Evolutionary conservation across 2,329 filamentous ascomycete species (phyloP).

Genomic region (Colletotrichum tropicale): DNA sequence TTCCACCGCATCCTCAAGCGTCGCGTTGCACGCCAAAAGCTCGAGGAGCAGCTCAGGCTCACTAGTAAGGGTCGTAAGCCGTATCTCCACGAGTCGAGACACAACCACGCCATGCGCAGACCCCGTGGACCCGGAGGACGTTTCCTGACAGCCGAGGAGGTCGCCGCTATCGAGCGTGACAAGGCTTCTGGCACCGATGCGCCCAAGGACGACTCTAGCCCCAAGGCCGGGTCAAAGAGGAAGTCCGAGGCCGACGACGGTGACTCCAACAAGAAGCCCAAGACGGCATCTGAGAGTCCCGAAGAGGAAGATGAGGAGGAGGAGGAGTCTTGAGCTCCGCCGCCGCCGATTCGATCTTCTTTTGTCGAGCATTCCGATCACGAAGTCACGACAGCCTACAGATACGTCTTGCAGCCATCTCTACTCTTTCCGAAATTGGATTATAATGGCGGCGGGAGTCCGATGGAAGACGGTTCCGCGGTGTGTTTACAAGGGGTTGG

Average conservation of each 20-base stretch:
- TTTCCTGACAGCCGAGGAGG: conserved; percentile 95
- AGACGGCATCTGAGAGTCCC: conserved; percentile 49
- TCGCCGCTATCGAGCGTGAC: conserved; percentile 82
- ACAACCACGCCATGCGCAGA: conserved; percentile 97
- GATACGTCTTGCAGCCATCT: conserved; percentile 3
- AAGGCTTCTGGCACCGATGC: conserved; percentile 42
- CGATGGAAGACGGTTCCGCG: not conserved
- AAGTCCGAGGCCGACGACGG: conserved; percentile 59
- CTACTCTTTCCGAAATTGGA: conserved; percentile 7
- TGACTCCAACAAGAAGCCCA: conserved; percentile 61
- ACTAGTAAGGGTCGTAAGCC: conserved; percentile 97
- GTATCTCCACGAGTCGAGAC: conserved; percentile 94
- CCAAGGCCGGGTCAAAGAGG: conserved; percentile 58
- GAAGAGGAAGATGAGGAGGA: conserved; percentile 48
- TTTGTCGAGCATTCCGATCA: conserved; percentile 31
- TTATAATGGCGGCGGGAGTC: conserved; percentile 16
- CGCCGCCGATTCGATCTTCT: conserved; percentile 27
- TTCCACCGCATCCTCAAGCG: conserved; percentile 97
- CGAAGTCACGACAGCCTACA: conserved; percentile 37
- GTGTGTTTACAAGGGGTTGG: conserved; percentile 13
- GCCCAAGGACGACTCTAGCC: conserved; percentile 20
- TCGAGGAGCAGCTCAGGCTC: conserved; percentile 89
- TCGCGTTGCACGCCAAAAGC: conserved; percentile 86
- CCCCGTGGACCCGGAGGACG: conserved; percentile 92
- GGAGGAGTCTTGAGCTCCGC: conserved; percentile 32